Evolutionary conservation across 306 rosid genomes (phyloP).

Genomic region (Macrotyloma uniflorum): DNA sequence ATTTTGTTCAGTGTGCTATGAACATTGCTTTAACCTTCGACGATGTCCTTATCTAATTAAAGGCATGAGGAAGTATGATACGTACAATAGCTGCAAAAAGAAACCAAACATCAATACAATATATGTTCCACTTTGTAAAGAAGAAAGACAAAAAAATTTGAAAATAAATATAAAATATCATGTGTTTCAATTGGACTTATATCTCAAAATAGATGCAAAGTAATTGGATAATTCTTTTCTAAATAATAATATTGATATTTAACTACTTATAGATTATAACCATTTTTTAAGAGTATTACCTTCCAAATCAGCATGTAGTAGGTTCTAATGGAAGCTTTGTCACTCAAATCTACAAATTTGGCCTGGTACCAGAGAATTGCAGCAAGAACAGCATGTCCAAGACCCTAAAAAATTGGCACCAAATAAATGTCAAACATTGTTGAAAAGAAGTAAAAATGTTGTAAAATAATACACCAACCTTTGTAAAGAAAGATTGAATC

Average conservation of each 20-base stretch:
- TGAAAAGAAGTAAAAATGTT: too few species aligned
- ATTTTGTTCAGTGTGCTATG: too few species aligned
- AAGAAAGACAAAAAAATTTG: neutral
- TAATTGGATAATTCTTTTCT: neutral
- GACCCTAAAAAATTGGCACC: slow-evolving; percentile 33
- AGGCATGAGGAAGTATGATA: too few species aligned
- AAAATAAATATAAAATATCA: too few species aligned
- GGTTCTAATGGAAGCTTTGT: neutral
- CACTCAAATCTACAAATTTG: neutral
- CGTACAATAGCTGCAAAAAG: neutral
- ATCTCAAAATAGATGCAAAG: too few species aligned
- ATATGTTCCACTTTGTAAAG: neutral
- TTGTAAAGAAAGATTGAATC: neutral
- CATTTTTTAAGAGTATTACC: neutral
- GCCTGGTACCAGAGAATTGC: neutral
- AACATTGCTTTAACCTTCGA: too few species aligned
- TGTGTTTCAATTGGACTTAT: too few species aligned
- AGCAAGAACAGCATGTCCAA: slow-evolving; percentile 58
- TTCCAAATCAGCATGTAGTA: neutral
- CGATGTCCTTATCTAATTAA: neutral
- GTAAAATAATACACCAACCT: neutral
- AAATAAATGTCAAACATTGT: neutral
- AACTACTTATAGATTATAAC: too few species aligned
- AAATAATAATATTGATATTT: neutral
- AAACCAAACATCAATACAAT: neutral